A percentile compares a stretch with the other conserved stretches of the same genome.
These are phyloP conservation scores for Fistulifera solaris DNA, from an alignment of 108 stramenopile species.

Conservation along the genomic window DNA sequence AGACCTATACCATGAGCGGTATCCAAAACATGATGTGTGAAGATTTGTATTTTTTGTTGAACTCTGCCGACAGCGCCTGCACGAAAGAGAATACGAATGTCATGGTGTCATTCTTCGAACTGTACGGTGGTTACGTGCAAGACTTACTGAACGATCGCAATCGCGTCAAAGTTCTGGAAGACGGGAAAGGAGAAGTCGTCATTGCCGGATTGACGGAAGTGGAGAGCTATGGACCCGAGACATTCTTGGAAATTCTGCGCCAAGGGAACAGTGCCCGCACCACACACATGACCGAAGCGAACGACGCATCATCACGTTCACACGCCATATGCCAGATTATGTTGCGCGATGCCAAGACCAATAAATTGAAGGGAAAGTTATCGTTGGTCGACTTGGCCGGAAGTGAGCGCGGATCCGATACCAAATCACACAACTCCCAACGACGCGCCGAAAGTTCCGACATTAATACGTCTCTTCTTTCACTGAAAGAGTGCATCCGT, in stretches of 20 bases:
- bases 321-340: constrained; percentile 98
- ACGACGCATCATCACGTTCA: constrained; percentile 85
- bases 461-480: constrained; percentile 94
- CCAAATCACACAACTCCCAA: constrained; percentile 91
- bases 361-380: constrained; percentile 77
- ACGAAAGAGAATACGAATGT: constrained; percentile 40
- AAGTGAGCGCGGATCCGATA: constrained; percentile 91
- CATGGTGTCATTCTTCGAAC: constrained; percentile 87
- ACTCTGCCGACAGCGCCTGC: constrained; percentile 12
- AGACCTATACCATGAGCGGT: constrained; percentile 86
- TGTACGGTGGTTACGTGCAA: constrained; percentile 95
- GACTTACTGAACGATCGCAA: constrained; percentile 91
- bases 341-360: constrained; percentile 32
- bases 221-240: constrained; percentile 53
- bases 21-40: constrained; percentile 96
- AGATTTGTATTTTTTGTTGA: constrained; percentile 77
- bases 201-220: constrained; percentile 85
- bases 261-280: constrained; percentile 85
- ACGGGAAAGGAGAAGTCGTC: constrained; percentile 93
- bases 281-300: constrained; percentile 93
- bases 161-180: constrained; percentile 87
- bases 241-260: constrained; percentile 76
- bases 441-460: constrained; percentile 92
- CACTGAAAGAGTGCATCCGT: constrained; percentile 96
- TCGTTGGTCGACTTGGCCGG: constrained; percentile 96